A percentile compares a stretch with the other conserved stretches of the same genome.
Evolutionary conservation across 371 early-diverging fungal species (phyloP).

Genomic region (Saksenaea oblongispora): DNA sequence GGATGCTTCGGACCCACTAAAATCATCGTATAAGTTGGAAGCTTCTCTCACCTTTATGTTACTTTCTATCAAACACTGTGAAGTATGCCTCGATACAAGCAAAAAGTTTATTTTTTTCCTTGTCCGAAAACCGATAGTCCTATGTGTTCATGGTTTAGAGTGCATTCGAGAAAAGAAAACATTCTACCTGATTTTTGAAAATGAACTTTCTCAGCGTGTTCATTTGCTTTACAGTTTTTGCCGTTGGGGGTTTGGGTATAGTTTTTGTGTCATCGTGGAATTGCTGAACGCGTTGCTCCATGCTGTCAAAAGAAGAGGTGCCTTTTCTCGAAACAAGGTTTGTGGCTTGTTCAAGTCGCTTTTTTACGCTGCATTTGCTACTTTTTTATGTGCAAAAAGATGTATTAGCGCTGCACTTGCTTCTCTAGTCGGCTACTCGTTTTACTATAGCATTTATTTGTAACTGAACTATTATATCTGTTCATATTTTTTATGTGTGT

Average conservation of each 20-base stretch:
- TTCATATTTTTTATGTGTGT: no score
- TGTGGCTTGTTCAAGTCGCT: neutral
- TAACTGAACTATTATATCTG: no score
- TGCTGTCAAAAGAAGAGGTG: neutral
- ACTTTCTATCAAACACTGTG: constrained; percentile 37
- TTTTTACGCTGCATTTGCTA: neutral
- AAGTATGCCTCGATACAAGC: constrained; percentile 45
- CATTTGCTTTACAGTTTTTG: constrained; percentile 36
- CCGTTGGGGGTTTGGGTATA: constrained; percentile 35
- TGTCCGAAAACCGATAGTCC: constrained; percentile 40
- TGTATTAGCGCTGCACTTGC: no score
- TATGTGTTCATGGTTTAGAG: neutral
- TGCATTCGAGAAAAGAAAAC: neutral
- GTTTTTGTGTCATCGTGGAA: constrained; percentile 40
- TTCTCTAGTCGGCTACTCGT: no score
- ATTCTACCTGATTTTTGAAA: constrained; percentile 31
- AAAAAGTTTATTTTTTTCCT: constrained; percentile 43
- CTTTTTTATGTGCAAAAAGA: no score
- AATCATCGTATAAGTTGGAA: constrained; percentile 9
- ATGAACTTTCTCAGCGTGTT: constrained; percentile 33
- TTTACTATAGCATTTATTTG: no score
- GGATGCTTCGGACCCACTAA: neutral
- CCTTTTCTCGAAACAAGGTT: neutral
- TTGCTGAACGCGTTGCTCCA: constrained; percentile 41
- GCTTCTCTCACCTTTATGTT: neutral